Evolutionary conservation across 805 yeast species (phyloP).

Genomic region (Wickerhamomyces xylosicus): DNA sequence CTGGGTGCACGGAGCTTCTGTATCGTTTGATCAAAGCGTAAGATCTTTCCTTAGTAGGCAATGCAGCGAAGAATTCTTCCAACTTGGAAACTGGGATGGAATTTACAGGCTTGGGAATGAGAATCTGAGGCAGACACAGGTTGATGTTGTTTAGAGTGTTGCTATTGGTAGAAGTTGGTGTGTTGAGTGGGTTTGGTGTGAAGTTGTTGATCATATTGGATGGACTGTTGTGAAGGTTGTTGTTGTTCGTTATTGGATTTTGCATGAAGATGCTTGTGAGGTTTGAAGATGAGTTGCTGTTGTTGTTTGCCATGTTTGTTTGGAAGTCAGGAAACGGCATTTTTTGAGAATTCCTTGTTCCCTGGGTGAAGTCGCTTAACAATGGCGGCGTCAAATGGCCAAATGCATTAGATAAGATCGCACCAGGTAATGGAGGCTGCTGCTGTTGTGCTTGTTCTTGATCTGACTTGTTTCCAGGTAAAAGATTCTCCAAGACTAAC

Average conservation of each 20-base stretch:
- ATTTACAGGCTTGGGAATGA: conserved; percentile 16
- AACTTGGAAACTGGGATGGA: conserved; percentile 17
- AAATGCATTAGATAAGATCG: not conserved
- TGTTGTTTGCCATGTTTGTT: conserved; percentile 3
- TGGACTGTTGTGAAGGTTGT: not conserved
- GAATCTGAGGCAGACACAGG: conserved; percentile 16
- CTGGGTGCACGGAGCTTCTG: conserved; percentile 41
- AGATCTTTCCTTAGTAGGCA: conserved; percentile 37
- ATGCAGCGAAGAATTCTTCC: conserved; percentile 27
- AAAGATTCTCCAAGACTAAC: too few relatives aligned
- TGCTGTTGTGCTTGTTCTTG: conserved; percentile 1
- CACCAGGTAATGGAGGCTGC: not conserved
- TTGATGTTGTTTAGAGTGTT: conserved; percentile 14
- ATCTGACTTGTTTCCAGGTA: too few relatives aligned
- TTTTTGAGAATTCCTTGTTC: too few relatives aligned
- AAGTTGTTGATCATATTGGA: conserved; percentile 6
- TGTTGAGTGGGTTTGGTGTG: conserved; percentile 5
- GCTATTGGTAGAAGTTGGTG: conserved; percentile 1
- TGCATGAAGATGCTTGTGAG: conserved; percentile 3
- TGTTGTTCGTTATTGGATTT: conserved; percentile 5
- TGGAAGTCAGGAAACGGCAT: conserved; percentile 13
- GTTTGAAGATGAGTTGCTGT: conserved; percentile 1
- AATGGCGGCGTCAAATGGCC: not conserved
- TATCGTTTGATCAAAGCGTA: conserved; percentile 38
- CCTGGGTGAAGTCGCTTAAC: not conserved